Base-by-base conservation (phyloP, 805 yeast genomes). In the Yamadazyma olivae region DNA sequence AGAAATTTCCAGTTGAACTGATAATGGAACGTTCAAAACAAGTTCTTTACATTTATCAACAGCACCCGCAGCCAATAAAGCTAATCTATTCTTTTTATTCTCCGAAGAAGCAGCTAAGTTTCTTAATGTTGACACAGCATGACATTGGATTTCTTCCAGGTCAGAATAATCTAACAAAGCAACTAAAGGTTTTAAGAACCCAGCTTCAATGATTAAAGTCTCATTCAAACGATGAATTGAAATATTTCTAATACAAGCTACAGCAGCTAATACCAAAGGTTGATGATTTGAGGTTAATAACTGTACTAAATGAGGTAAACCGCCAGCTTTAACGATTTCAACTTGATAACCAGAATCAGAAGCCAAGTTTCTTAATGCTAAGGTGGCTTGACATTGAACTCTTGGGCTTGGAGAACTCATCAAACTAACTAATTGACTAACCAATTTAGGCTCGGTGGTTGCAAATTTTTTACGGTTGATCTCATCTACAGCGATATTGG, bases 331-430 rank as follows among this genome's bases (percentile, higher is more conserved):
- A 13, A 91, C 98, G 47, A 91, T 90, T 57, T 91, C 98, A 44
- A 91, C 76, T 66, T 93, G 99, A 64, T 93, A 93, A 46, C 89
- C 83, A 13, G 93, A 88, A 63, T 93, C 99, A 3, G 95, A 84
- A 1, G 99, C 99, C 53, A 93, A 75, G 57, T 93, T 93, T 64
- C 99, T 78, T 49, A 93, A 72, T 1, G 98, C 99, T 44, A 93
- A 71, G 4, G 99, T 95, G 0, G 99, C 98, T 67, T 93, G 99
- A 63, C 99, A 93, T 64, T 93, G 97, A 23, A 93, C 97, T 50
- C 98, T 76, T 24, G 97, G 91, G 30, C 93, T 79, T 9, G 89
- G 83, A 3, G 95, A 85, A 56, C 87, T 95, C 98, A 93, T 91
- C 47, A 93, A 73, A 45, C 77, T 77, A 18, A 93, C 96, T 45